Conservation (phyloP, 1,284 basidiomycete genomes). For the Anthracocystis panici-leucophaei region DNA sequence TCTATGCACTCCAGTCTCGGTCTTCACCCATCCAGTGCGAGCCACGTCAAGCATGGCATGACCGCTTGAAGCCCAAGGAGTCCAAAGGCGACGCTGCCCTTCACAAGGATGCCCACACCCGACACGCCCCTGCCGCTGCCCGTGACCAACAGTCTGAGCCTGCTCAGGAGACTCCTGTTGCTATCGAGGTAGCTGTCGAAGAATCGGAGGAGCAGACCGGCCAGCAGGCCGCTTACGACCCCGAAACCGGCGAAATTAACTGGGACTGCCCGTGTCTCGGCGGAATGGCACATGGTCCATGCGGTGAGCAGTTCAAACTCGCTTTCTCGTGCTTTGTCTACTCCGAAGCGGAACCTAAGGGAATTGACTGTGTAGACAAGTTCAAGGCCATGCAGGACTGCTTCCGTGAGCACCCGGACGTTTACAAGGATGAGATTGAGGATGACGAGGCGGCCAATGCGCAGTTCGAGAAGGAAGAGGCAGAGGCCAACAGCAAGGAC, state of each 20-base stretch:
- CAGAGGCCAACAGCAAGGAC: constrained; percentile 17
- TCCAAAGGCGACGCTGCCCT: constrained; percentile 37
- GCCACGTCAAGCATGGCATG: constrained; percentile 29
- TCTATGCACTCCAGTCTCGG: constrained; percentile 24
- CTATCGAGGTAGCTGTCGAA: constrained; percentile 55
- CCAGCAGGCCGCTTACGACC: constrained; percentile 77
- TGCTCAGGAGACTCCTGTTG: constrained; percentile 39
- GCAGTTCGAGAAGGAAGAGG: constrained; percentile 40
- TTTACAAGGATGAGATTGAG: constrained; percentile 82
- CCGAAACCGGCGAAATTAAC: constrained; percentile 80
- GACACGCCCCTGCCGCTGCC: constrained; percentile 20
- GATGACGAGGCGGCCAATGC: constrained; percentile 60
- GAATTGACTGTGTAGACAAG: constrained; percentile 96
- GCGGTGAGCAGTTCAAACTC: constrained; percentile 90
- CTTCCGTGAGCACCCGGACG: constrained; percentile 93
- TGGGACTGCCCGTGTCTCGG: constrained; percentile 80
- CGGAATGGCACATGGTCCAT: constrained; percentile 97
- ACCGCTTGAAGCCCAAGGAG: constrained; percentile 45
- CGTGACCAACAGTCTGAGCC: constrained; percentile 29
- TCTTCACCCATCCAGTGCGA: constrained; percentile 33
- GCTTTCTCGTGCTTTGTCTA: constrained; percentile 98
- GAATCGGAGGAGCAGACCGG: constrained; percentile 42
- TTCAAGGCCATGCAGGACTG: constrained; percentile 99
- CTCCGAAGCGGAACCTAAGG: constrained; percentile 95
- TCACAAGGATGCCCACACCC: constrained; percentile 34